Conservation (phyloP, 192 early-diverging fungal species). For the Backusella psychrophila region DNA sequence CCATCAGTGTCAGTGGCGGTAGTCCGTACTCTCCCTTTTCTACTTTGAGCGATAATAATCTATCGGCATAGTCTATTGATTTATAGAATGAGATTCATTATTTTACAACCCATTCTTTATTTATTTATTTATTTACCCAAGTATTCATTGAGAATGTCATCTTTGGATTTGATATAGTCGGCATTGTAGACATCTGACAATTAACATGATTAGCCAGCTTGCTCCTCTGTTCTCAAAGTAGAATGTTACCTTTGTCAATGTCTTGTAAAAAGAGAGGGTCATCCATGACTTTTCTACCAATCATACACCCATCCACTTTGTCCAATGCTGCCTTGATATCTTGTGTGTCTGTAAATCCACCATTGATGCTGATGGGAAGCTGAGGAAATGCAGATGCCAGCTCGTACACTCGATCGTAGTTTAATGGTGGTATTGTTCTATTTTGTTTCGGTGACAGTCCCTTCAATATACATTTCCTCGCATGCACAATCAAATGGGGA, state of each 20-base stretch:
- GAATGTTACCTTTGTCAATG: constrained; percentile 48
- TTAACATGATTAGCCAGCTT: no score
- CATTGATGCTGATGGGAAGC: constrained; percentile 61
- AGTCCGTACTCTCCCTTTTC: constrained; percentile 22
- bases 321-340: constrained; percentile 46
- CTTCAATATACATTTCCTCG: constrained; percentile 65
- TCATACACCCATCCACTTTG: constrained; percentile 63
- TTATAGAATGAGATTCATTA: no score
- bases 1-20: constrained; percentile 37
- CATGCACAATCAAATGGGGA: constrained; percentile 64
- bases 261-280: constrained; percentile 63
- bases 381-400: constrained; percentile 54
- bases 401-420: constrained; percentile 57
- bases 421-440: constrained; percentile 60
- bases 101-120: no score
- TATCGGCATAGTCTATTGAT: constrained; percentile 9
- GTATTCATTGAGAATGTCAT: constrained; percentile 38
- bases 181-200: neutral
- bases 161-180: constrained; percentile 24
- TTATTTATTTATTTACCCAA: constrained; percentile 16
- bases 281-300: constrained; percentile 69
- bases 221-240: no score
- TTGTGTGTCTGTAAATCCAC: constrained; percentile 57
- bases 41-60: neutral
- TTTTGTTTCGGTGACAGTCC: constrained; percentile 69